phyloP scores from a whole-genome alignment of 768 basidiomycete genomes.

The Naganishia kalamii region DNA sequence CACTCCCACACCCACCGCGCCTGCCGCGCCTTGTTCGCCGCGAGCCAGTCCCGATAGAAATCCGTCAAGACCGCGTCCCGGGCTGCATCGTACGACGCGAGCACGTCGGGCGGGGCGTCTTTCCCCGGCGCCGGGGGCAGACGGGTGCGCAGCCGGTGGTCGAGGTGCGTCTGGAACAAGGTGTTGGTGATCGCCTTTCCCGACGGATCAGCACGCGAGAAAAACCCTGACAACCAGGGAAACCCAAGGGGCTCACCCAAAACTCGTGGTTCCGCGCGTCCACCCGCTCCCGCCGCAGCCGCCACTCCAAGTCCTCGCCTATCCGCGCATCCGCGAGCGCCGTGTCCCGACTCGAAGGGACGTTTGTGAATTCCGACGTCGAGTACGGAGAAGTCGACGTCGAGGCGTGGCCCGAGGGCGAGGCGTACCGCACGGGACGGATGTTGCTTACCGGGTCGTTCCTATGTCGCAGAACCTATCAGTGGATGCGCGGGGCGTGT shows the following conservation, averaged over 20 bases:
- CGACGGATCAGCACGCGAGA: neutral
- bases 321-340: neutral
- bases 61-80: conserved; percentile 13
- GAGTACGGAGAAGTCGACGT: conserved; percentile 1
- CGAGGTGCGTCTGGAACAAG: conserved; percentile 15
- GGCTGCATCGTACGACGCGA: neutral
- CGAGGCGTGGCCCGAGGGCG: neutral
- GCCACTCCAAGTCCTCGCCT: conserved; percentile 15
- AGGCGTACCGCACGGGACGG: conserved; percentile 10
- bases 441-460: conserved; percentile 15
- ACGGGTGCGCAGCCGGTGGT: neutral
- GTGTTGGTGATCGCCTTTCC: conserved; percentile 11
- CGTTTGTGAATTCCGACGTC: conserved; percentile 3
- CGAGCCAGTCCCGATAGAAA: conserved; percentile 21
- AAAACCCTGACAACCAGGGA: neutral
- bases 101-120: neutral
- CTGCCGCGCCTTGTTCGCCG: conserved; percentile 12
- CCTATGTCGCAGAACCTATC: neutral
- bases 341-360: neutral
- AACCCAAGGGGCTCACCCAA: conserved; percentile 9
- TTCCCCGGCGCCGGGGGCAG: neutral
- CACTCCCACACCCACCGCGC: conserved; percentile 14
- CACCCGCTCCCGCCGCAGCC: conserved; percentile 14
- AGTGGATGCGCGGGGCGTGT: neutral
- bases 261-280: conserved; percentile 22